phyloP scores from a whole-genome alignment of 106 monocot species.

The Allium cepa region DNA sequence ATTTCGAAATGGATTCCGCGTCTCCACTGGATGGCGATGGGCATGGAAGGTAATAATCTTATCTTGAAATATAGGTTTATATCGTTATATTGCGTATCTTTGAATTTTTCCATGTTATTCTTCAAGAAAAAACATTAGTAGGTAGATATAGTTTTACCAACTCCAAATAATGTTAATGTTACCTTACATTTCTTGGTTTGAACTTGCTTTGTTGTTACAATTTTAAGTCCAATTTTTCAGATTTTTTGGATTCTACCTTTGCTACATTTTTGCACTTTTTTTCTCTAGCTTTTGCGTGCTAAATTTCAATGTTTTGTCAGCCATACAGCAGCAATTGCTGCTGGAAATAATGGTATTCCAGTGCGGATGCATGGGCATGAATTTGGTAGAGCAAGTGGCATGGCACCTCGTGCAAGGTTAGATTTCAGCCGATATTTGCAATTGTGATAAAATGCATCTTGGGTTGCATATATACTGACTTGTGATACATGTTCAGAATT shows the following conservation, averaged over 20 bases:
- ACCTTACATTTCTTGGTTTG: no score
- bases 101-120: neutral
- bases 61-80: neutral
- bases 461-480: neutral
- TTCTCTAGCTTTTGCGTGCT: neutral
- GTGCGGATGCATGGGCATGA: conserved; percentile 83
- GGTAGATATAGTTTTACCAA: neutral
- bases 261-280: no score
- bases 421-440: neutral
- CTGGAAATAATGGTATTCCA: conserved; percentile 95
- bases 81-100: neutral
- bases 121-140: neutral
- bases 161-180: no score
- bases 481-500: conserved; percentile 37
- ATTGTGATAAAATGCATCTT: neutral
- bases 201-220: no score
- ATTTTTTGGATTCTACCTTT: no score
- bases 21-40: conserved; percentile 98
- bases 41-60: conserved; percentile 76
- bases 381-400: conserved; percentile 96
- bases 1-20: conserved; percentile 75
- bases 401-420: conserved; percentile 99
- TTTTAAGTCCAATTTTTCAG: no score
- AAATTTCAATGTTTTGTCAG: conserved; percentile 17
- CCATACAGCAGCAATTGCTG: conserved; percentile 93